Evolutionary conservation across 306 rosid species (phyloP).

Genomic region (Echinosophora koreensis): DNA sequence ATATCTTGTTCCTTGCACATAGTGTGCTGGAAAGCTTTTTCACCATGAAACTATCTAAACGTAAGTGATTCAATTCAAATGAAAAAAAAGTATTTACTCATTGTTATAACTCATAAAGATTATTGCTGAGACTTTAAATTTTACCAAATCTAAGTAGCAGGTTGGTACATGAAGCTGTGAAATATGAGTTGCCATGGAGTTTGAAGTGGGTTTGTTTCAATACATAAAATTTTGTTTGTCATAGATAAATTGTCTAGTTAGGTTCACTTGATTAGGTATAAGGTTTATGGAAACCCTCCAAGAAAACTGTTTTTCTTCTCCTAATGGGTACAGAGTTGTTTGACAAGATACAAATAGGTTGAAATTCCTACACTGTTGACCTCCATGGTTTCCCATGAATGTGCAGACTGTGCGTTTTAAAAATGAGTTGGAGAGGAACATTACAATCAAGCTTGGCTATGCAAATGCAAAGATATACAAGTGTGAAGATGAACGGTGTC

Average conservation of each 20-base stretch:
- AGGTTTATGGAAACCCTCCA: constrained; percentile 11
- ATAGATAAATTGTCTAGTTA: neutral
- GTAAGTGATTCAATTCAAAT: neutral
- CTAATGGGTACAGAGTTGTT: neutral
- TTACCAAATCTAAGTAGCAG: neutral
- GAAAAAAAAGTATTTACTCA: neutral
- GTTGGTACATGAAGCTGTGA: neutral
- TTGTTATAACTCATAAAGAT: neutral
- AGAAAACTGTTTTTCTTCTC: constrained; percentile 1
- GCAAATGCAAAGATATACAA: constrained; percentile 93
- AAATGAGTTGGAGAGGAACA: constrained; percentile 95
- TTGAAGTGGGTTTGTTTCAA: neutral
- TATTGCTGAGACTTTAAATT: neutral
- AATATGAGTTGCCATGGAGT: neutral
- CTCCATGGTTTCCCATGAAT: neutral
- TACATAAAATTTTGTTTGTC: neutral
- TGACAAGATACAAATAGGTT: neutral
- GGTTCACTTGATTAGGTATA: neutral
- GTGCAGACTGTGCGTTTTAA: constrained; percentile 93
- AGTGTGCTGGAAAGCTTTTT: neutral
- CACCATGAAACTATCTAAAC: neutral
- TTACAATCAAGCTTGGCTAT: constrained; percentile 96
- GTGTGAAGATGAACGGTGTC: constrained; percentile 95
- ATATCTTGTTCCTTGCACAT: neutral
- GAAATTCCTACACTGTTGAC: neutral